Conservation (phyloP, 768 basidiomycete species). For the Leucosporidium scottii region DNA sequence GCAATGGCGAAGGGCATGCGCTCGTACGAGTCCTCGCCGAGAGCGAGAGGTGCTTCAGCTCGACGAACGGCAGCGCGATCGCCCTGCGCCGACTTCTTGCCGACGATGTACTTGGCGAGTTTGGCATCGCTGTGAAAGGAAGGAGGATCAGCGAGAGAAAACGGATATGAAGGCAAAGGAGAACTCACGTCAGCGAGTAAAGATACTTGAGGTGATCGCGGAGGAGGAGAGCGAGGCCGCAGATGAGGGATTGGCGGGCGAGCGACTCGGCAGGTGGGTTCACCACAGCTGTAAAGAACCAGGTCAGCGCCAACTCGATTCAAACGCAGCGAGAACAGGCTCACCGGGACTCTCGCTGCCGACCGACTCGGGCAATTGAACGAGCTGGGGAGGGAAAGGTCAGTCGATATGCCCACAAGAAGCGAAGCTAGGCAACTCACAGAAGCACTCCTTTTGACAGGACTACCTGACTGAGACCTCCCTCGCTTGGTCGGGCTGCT, state of each 20-base stretch:
- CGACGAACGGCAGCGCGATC: conserved; percentile 57
- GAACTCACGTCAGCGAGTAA: conserved; percentile 63
- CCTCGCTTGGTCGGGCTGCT: neutral
- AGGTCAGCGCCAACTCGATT: too few relatives aligned
- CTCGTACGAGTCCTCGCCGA: conserved; percentile 51
- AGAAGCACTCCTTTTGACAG: too few relatives aligned
- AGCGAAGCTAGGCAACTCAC: too few relatives aligned
- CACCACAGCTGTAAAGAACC: neutral
- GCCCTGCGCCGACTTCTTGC: conserved; percentile 83
- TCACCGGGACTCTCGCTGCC: too few relatives aligned
- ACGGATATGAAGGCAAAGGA: neutral
- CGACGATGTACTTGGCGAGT: conserved; percentile 75
- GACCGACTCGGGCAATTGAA: too few relatives aligned
- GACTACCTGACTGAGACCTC: neutral
- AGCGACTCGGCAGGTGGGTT: conserved; percentile 19
- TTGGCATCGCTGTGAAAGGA: conserved; percentile 53
- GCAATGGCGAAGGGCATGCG: conserved; percentile 60
- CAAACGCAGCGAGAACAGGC: too few relatives aligned
- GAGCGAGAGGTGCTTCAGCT: conserved; percentile 38
- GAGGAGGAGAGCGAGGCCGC: conserved; percentile 78
- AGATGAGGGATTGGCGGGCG: conserved; percentile 55
- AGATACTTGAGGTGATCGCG: conserved; percentile 75
- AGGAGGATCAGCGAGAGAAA: neutral
- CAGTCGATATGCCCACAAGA: too few relatives aligned
- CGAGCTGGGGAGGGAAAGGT: too few relatives aligned